Evolutionary conservation across 2,329 filamentous ascomycete genomes (phyloP).

Genomic region (Colletotrichum echinochloae): DNA sequence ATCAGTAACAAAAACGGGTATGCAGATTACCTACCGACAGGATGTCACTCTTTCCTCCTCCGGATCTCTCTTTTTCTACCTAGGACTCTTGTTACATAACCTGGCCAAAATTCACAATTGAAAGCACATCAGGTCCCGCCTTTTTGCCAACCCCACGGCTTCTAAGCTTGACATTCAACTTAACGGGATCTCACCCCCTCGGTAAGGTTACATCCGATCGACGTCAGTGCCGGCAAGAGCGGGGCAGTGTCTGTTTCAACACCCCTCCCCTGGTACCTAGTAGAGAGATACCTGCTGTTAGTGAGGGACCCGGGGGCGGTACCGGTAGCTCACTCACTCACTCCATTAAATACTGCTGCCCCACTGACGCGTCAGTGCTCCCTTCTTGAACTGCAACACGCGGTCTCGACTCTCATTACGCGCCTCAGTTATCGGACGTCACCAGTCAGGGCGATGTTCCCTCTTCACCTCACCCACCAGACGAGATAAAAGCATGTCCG

Average conservation of each 20-base stretch:
- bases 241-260: constrained; percentile 10
- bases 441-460: background rate
- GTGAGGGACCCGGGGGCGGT: background rate
- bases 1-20: background rate
- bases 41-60: background rate
- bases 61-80: too few species aligned
- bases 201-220: constrained; percentile 17
- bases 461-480: background rate
- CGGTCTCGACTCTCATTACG: background rate
- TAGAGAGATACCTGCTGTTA: background rate
- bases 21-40: too few species aligned
- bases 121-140: background rate
- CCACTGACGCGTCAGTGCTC: constrained; percentile 9
- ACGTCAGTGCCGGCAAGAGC: constrained; percentile 16
- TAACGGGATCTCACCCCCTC: background rate
- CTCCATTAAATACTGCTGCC: background rate
- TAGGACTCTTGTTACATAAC: background rate
- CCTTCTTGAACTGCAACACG: background rate
- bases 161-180: too few species aligned
- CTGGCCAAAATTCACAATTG: background rate
- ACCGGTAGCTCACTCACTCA: background rate
- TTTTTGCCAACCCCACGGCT: background rate
- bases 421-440: background rate
- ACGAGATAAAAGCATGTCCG: constrained; percentile 25
- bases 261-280: background rate